These are phyloP conservation scores for Lipomyces mesembrius DNA, from an alignment of 805 yeast genomes.

Conservation along the genomic window DNA sequence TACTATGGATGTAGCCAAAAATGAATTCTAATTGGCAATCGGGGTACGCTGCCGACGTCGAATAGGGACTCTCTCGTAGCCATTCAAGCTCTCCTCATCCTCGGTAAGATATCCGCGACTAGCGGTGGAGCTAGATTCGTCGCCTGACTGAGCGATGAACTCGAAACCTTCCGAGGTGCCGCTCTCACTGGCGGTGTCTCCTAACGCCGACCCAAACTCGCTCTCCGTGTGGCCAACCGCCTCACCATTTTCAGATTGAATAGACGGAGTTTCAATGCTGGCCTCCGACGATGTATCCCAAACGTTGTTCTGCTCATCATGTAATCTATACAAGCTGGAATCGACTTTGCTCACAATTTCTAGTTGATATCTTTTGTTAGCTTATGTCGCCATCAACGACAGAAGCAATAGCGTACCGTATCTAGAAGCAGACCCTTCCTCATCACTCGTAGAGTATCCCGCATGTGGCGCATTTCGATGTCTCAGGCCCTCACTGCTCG, in stretches of 20 bases:
- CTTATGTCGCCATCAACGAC: not conserved
- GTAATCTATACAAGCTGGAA: not conserved
- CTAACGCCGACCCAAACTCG: not conserved
- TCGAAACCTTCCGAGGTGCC: conserved; percentile 7
- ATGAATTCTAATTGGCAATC: not conserved
- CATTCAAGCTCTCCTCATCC: conserved; percentile 5
- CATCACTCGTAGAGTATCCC: not conserved
- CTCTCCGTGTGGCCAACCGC: not conserved
- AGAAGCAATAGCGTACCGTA: not conserved
- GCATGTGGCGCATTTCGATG: not conserved
- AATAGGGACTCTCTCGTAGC: not conserved
- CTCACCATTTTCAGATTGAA: not conserved
- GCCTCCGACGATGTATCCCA: not conserved
- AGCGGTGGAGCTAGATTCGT: conserved; percentile 3
- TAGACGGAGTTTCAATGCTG: not conserved
- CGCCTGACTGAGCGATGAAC: conserved; percentile 4
- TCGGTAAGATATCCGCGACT: conserved; percentile 9
- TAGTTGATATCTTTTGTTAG: not conserved
- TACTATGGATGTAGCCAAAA: not conserved
- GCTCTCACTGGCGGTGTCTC: conserved; percentile 7
- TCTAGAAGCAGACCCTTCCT: not conserved
- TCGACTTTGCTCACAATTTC: not conserved
- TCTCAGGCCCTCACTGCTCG: conserved; percentile 1
- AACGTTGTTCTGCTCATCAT: not conserved
- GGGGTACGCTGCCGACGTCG: not conserved